These are phyloP conservation scores for Zanthoxylum bungeanum DNA, from an alignment of 345 rosid genomes.

Conservation along the genomic window DNA sequence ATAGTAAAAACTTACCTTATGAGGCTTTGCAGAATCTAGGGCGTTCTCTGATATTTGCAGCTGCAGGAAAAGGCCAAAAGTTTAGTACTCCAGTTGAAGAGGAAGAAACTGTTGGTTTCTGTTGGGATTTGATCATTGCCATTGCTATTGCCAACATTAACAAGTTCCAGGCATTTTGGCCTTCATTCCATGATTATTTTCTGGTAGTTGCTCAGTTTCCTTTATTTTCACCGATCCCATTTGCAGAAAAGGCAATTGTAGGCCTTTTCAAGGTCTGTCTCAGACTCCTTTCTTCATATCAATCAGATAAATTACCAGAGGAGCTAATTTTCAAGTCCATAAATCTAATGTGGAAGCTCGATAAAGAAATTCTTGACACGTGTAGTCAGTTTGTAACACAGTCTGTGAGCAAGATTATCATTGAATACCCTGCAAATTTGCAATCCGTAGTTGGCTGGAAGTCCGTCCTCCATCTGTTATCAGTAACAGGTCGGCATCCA, in stretches of 20 bases:
- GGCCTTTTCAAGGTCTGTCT: constrained; percentile 67
- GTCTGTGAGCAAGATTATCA: constrained; percentile 56
- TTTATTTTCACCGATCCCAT: constrained; percentile 74
- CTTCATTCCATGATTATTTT: constrained; percentile 62
- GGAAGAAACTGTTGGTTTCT: constrained; percentile 78
- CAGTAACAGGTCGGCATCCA: constrained; percentile 61
- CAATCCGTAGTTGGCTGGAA: constrained; percentile 82
- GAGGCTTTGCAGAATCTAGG: constrained; percentile 66
- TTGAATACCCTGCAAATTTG: constrained; percentile 53
- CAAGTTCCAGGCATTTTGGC: constrained; percentile 64
- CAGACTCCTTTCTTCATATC: constrained; percentile 48
- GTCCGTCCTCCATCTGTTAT: constrained; percentile 62
- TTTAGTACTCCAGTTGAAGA: constrained; percentile 87
- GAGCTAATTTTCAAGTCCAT: constrained; percentile 77
- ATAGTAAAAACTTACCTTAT: constrained; percentile 46
- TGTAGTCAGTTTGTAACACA: constrained; percentile 57
- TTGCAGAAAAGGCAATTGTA: constrained; percentile 66
- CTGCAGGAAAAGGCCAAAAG: constrained; percentile 93
- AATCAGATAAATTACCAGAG: constrained; percentile 47
- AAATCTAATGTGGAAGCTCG: constrained; percentile 83
- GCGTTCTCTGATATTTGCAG: constrained; percentile 77
- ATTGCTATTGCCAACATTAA: constrained; percentile 50
- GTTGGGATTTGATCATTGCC: constrained; percentile 70
- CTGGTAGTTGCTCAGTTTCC: constrained; percentile 69
- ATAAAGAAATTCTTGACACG: constrained; percentile 78